phyloP scores from a whole-genome alignment of 805 yeast species.

The Grigorovia yakushimaensis region DNA sequence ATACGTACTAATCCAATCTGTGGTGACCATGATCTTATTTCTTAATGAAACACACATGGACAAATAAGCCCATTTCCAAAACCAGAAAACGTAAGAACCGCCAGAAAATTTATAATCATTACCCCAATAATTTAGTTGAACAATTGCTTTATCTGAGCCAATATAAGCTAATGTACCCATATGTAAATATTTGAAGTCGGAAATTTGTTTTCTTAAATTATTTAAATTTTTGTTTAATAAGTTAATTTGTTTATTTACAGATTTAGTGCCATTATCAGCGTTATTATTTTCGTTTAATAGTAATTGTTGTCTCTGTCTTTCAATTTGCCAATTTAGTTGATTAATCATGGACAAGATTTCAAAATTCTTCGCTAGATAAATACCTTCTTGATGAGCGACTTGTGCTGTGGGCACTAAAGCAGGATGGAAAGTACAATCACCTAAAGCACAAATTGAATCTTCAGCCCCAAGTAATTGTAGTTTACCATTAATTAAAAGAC shows the following conservation, averaged over 20 bases:
- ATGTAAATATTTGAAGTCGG: constrained; percentile 71
- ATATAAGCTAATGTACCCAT: constrained; percentile 92
- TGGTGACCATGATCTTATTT: constrained; percentile 74
- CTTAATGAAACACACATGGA: constrained; percentile 85
- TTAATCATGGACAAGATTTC: constrained; percentile 55
- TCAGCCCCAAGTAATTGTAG: constrained; percentile 73
- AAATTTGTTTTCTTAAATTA: constrained; percentile 33
- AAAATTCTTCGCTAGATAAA: constrained; percentile 64
- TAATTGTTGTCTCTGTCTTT: constrained; percentile 17
- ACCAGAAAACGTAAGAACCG: constrained; percentile 78
- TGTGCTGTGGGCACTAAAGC: constrained; percentile 95
- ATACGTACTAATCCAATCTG: constrained; percentile 84
- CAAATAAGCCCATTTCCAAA: constrained; percentile 93
- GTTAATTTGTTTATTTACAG: constrained; percentile 12
- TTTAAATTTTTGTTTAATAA: constrained; percentile 38
- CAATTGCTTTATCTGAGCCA: constrained; percentile 89
- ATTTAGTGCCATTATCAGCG: constrained; percentile 6
- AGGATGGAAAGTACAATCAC: constrained; percentile 86
- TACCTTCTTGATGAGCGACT: constrained; percentile 93
- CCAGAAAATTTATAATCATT: constrained; percentile 78
- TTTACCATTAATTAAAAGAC: constrained; percentile 75
- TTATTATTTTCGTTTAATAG: neutral
- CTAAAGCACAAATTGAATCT: constrained; percentile 72
- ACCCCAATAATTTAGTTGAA: constrained; percentile 73
- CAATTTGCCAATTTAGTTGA: constrained; percentile 37